Base-by-base conservation (phyloP, 2,329 filamentous ascomycete genomes). In the Scedosporium dehoogii region DNA sequence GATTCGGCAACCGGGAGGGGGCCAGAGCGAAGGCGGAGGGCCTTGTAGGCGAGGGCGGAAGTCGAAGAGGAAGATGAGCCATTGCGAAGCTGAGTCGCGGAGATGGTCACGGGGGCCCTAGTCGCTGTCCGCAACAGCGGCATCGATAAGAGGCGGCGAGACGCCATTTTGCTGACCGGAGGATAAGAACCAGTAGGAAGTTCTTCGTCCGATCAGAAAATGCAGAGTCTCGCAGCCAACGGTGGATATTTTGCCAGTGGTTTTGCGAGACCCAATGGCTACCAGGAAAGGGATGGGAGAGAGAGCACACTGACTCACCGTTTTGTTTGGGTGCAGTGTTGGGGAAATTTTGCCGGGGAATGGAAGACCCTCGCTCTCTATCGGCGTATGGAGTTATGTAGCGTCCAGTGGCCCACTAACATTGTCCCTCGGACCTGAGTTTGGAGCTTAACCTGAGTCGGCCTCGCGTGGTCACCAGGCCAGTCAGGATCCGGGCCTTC, bases 21-120 rank as follows among this genome's bases (percentile, higher is more conserved):
- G 21, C 90, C 88, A 65, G 93, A 90, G 67, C 93, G 91, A 70
- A 92, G 90, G 73, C 96, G 93, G 66, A 97, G 85, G 63, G 93
- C 91, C 82, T 99, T 99, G 85, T 97, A 97, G 71, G 92, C 92
- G 66, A 97, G 86, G 66, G 94, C 93, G 62, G 92, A 94, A 68
- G 93, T 97, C 62, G 92, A 96, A 7, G 59, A 33, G 6, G 29
- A 61, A n/a, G 60, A 38, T 4, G 33, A 62, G 53, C 48, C 55
- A 41, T 62, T 23, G 7, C 60, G 60, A 29, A 44, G 16, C 60
- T 57, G 53, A 12, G 38, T 33, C 38, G 53, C 55, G 29, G 67
- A 74, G 70, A 69, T 69, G 65, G 63, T 61, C 64, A 66, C 69
- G 65, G 68, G 66, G 59, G 67, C 46, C 29, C 53, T 51, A 16